A percentile compares a stretch with the other conserved stretches of the same genome.
phyloP scores from a whole-genome alignment of 495 filamentous ascomycete species.

The Talaromyces liani region DNA sequence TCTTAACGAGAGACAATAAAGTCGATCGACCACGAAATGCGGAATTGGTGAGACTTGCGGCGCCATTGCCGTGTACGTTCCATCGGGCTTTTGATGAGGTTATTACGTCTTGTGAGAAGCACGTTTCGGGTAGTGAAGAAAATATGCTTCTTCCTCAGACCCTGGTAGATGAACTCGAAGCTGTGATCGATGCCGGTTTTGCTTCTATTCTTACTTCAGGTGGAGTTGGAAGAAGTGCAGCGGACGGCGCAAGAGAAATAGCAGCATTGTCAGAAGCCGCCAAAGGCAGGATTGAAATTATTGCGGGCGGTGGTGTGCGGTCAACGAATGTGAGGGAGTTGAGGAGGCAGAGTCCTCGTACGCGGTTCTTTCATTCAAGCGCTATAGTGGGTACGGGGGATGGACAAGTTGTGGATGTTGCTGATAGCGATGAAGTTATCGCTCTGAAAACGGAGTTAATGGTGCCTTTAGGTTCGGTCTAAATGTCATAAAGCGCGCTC shows the following conservation, averaged over 20 bases:
- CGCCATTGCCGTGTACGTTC: conserved; percentile 42
- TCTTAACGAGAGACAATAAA: conserved; percentile 18
- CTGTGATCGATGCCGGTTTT: conserved; percentile 36
- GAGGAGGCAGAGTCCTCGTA: conserved; percentile 14
- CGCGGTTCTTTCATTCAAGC: conserved; percentile 31
- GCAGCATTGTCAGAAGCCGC: conserved; percentile 13
- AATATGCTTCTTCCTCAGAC: not conserved
- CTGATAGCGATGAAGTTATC: not conserved
- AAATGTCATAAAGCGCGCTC: not conserved
- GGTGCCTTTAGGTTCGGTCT: not conserved
- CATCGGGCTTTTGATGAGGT: conserved; percentile 46
- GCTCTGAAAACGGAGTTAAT: conserved; percentile 2
- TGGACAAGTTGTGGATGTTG: not conserved
- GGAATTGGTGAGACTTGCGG: conserved; percentile 31
- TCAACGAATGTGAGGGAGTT: conserved; percentile 25
- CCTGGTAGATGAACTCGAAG: conserved; percentile 13
- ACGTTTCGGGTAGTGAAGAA: not conserved
- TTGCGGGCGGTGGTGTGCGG: conserved; percentile 35
- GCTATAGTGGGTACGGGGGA: conserved; percentile 16
- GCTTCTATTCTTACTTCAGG: conserved; percentile 39
- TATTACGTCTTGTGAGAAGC: conserved; percentile 14
- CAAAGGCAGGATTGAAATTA: conserved; percentile 14
- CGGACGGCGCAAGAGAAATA: conserved; percentile 13
- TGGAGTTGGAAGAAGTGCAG: conserved; percentile 17
- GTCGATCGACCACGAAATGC: conserved; percentile 31